Evolutionary conservation across 2,329 filamentous ascomycete species (phyloP), one percentile per base, ranked within the genome.

Genomic region (Karstenula rhodostoma): DNA sequence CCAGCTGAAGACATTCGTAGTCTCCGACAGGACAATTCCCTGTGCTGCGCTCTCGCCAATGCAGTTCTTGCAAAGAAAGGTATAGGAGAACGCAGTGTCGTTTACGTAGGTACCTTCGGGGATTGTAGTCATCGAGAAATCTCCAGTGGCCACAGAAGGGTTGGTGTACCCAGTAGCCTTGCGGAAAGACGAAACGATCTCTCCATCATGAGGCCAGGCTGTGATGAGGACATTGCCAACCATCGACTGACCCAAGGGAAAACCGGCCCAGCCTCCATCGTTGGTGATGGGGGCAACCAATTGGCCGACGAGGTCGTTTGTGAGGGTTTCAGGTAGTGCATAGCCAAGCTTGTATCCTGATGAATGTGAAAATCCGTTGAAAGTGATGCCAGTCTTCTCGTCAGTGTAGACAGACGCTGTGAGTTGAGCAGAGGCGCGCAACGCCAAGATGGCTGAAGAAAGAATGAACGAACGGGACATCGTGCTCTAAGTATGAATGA

Each of bases 241-340:
- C 85, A 87, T 87, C 48, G 76, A 72, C 8, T 81, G 80, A 5
- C 79, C 78, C 59, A 85, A 76, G 19, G 81, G 81, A 46, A 86
- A 77, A 65, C 82, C 84, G 40, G 79, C 83, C 80, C 83, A 87
- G 58, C 84, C 82, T 2, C 73, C 76, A 22, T 76, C 78, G 59
- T 81, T 77, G 58, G 81, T 79, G 19, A 85, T 80, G 13, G 74
- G 75, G 13, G 66, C 72, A 52, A 74, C 68, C 47, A 88, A 78
- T 67, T 86, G 83, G 8, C 81, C 83, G 60, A 87, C 85, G 64
- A 87, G 82, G 70, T 87, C 85, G 12, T 79, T 80, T 1, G 73
- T 78, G 15, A 81, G 73, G 12, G 75, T 81, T 61, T 84, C 77
- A 1, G 85, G 84, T 2, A 86, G 70, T 1, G 82, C 83, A 42